Conservation (phyloP, 78 protist genomes). For the Polysphondylium violaceum region DNA sequence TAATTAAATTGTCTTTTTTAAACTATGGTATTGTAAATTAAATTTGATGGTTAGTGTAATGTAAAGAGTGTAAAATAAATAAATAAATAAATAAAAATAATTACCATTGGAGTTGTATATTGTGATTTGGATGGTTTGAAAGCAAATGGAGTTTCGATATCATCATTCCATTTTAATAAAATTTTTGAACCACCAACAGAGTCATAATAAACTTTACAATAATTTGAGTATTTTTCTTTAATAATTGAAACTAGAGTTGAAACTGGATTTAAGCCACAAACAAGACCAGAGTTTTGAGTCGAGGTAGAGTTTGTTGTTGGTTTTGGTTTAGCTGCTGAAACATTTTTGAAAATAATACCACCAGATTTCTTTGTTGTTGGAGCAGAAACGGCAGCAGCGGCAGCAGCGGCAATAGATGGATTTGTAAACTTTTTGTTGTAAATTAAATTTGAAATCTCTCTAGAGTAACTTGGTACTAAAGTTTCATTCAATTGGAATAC, state of each 20-base stretch:
- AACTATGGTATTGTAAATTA: neutral
- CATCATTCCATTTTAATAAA: constrained; percentile 21
- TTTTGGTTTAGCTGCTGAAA: constrained; percentile 7
- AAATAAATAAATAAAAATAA: no score
- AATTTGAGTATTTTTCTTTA: constrained; percentile 23
- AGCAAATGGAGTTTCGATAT: constrained; percentile 9
- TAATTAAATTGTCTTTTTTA: constrained; percentile 11
- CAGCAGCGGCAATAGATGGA: neutral
- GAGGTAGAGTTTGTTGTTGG: neutral
- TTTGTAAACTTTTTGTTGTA: constrained; percentile 2
- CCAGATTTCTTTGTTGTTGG: neutral
- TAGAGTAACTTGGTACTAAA: constrained; percentile 18
- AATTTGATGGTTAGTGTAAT: neutral
- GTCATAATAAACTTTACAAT: constrained; percentile 45
- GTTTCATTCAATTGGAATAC: constrained; percentile 5
- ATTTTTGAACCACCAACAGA: constrained; percentile 47
- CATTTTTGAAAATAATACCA: constrained; percentile 30
- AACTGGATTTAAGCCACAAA: constrained; percentile 31
- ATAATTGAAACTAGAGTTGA: neutral
- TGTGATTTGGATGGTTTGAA: constrained; percentile 62
- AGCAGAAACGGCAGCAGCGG: neutral
- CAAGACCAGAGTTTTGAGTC: neutral
- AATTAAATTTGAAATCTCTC: constrained; percentile 18
- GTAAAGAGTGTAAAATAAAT: neutral
- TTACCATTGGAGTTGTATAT: constrained; percentile 18